phyloP scores from a whole-genome alignment of 352 stramenopile species.

The Globisporangium megalacanthum region DNA sequence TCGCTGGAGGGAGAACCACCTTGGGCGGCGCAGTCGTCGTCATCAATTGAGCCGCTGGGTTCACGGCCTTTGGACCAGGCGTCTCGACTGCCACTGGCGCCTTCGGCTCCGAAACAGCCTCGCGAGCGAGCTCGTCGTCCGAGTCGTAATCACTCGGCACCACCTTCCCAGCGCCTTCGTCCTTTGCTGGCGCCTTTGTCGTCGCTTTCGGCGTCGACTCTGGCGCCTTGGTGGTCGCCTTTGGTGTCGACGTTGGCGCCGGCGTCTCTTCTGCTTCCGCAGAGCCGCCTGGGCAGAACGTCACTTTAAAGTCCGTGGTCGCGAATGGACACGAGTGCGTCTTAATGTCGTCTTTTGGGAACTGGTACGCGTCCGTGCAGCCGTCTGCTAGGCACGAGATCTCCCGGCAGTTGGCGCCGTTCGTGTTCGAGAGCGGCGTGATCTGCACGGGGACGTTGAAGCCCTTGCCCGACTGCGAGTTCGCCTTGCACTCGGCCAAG shows the following conservation, averaged over 20 bases:
- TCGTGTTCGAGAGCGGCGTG: slow-evolving; percentile 47
- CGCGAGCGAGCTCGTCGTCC: slow-evolving; percentile 8
- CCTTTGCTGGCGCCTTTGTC: background rate
- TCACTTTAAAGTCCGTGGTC: slow-evolving; percentile 55
- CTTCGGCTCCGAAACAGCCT: slow-evolving; percentile 7
- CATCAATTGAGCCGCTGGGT: background rate
- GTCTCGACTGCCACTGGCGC: background rate
- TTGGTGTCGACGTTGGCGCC: background rate
- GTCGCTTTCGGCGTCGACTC: slow-evolving; percentile 2
- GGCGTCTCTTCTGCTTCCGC: background rate
- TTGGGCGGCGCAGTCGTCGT: background rate
- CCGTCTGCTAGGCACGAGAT: slow-evolving; percentile 48
- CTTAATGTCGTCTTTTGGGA: slow-evolving; percentile 67
- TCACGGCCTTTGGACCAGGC: background rate
- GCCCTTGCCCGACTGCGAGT: slow-evolving; percentile 46
- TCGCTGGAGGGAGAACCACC: background rate
- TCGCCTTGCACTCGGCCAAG: slow-evolving; percentile 57
- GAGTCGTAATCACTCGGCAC: slow-evolving; percentile 10
- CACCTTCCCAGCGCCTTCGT: slow-evolving; percentile 12
- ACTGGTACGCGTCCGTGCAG: slow-evolving; percentile 66
- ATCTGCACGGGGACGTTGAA: slow-evolving; percentile 68
- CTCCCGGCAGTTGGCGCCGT: slow-evolving; percentile 49
- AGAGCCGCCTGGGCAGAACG: slow-evolving; percentile 48
- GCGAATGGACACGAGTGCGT: slow-evolving; percentile 53
- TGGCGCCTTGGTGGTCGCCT: slow-evolving; percentile 2